Conservation (phyloP, 345 rosid genomes). For the Eucalyptus pauciflora region DNA sequence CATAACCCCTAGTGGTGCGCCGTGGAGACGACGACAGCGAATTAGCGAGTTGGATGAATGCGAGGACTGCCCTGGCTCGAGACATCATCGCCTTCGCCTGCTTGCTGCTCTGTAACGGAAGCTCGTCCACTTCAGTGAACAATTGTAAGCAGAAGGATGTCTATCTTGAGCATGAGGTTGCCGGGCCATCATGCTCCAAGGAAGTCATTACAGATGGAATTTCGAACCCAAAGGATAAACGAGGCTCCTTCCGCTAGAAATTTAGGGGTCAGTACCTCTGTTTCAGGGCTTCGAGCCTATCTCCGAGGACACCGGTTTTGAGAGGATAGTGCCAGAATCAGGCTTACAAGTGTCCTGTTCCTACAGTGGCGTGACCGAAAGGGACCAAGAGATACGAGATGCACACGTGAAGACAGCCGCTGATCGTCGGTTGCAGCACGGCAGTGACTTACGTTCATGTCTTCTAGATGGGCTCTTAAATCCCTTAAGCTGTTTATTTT, state of each 20-base stretch:
- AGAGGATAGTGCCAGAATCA: constrained; percentile 25
- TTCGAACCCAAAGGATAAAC: constrained; percentile 19
- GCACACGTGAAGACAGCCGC: neutral
- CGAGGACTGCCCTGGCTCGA: no score
- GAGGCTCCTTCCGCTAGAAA: constrained; percentile 22
- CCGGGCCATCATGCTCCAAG: constrained; percentile 37
- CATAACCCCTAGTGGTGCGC: no score
- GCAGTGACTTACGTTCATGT: neutral
- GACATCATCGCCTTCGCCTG: no score
- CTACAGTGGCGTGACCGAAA: constrained; percentile 27
- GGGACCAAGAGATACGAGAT: neutral
- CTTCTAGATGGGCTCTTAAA: neutral
- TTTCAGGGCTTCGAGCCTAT: constrained; percentile 41
- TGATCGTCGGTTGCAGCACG: neutral
- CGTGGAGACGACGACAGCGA: no score
- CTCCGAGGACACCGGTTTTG: constrained; percentile 25
- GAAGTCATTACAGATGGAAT: constrained; percentile 11
- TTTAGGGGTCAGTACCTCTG: constrained; percentile 60
- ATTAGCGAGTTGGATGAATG: no score
- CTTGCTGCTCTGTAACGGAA: no score
- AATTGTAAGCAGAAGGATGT: constrained; percentile 45
- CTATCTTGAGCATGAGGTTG: constrained; percentile 24
- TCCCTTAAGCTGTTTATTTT: neutral
- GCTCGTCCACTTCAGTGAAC: constrained; percentile 37
- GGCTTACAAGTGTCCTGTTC: constrained; percentile 18